Evolutionary conservation across 495 filamentous ascomycete species (phyloP), one percentile per base, ranked within the genome.

Genomic region (Apodospora peruviana): DNA sequence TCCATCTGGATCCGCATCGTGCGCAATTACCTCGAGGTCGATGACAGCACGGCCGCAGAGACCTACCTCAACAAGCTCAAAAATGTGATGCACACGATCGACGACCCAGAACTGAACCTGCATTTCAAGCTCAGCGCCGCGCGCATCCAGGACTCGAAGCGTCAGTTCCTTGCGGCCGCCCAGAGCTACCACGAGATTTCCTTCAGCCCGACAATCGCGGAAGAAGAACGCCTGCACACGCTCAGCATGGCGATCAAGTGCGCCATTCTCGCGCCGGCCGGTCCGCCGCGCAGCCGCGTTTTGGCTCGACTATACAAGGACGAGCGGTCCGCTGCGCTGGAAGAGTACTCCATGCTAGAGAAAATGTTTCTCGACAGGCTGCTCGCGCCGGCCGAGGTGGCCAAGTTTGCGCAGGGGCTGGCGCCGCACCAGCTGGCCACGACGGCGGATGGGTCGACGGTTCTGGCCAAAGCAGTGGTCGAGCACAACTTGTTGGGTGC

Each of bases 361-460:
- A 97, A 97, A 71, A 96, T 98, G 81, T 94, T 95, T 64, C 78
- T 98, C 22, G 90, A 97, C 66, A 81, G 93, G 4, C 73, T 98
- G 3, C 74, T 98, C 12, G 78, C 76, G 7, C 79, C 85, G 2
- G 80, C 78, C 17, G 93, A 98, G 66, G 90, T 96, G 16, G 78
- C 79, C 11, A 85, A 87, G 38, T 98, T 98, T 59, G 83, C 90
- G 0, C 72, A 86, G 47, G 84, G 82, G 12, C 76, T 98, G 18
- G 76, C 79, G 20, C 85, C 87, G 10, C 93, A 98, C 65, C 93
- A 98, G 69, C 80, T 96, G 0, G 93, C 93, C 19, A 77, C 77
- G 37, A 96, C 89, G 2, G 75, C 85, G 3, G 93, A 98, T 64
- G 93, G 94, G 9, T 84, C 81, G 3, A 98, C 93, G 5, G 93